Percentiles rank a stretch among this genome's conserved stretches.
These are phyloP conservation scores for Apiotrichum brassicae DNA, from an alignment of 1,284 basidiomycete genomes.

Conservation along the genomic window DNA sequence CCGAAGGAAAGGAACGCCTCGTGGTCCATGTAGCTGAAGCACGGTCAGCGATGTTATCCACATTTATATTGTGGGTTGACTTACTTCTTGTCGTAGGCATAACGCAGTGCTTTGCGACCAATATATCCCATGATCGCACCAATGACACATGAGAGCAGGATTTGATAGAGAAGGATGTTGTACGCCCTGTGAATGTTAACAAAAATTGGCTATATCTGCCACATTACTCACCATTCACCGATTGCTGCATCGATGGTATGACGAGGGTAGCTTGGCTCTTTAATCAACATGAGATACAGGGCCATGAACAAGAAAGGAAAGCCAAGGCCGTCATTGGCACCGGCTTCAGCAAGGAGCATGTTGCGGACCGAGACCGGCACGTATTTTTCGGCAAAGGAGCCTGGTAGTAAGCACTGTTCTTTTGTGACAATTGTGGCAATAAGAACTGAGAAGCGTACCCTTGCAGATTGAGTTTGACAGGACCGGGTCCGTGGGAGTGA, in stretches of 20 bases:
- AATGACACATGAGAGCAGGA: slow-evolving; percentile 68
- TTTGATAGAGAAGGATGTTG: slow-evolving; percentile 43
- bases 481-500: slow-evolving; percentile 95
- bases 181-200: slow-evolving; percentile 29
- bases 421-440: too few species aligned
- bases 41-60: slow-evolving; percentile 52
- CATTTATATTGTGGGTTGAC: slow-evolving; percentile 73
- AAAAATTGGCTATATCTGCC: too few species aligned
- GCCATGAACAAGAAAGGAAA: slow-evolving; percentile 92
- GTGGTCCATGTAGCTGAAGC: slow-evolving; percentile 42
- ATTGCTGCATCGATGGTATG: slow-evolving; percentile 56
- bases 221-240: slow-evolving; percentile 53
- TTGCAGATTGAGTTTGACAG: slow-evolving; percentile 59
- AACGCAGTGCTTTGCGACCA: slow-evolving; percentile 35
- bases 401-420: slow-evolving; percentile 10
- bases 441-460: slow-evolving; percentile 17
- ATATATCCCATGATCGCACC: slow-evolving; percentile 69
- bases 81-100: slow-evolving; percentile 33
- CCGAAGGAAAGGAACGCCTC: slow-evolving; percentile 45
- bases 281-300: slow-evolving; percentile 71
- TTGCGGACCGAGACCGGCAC: slow-evolving; percentile 43
- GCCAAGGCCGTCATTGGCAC: slow-evolving; percentile 68
- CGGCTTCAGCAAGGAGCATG: slow-evolving; percentile 44
- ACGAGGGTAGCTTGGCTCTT: slow-evolving; percentile 41
- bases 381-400: slow-evolving; percentile 41